A percentile compares a stretch with the other conserved stretches of the same genome.
Evolutionary conservation across 805 yeast genomes (phyloP).

Genomic region (Saccharomycopsis oosterbeekiorum): DNA sequence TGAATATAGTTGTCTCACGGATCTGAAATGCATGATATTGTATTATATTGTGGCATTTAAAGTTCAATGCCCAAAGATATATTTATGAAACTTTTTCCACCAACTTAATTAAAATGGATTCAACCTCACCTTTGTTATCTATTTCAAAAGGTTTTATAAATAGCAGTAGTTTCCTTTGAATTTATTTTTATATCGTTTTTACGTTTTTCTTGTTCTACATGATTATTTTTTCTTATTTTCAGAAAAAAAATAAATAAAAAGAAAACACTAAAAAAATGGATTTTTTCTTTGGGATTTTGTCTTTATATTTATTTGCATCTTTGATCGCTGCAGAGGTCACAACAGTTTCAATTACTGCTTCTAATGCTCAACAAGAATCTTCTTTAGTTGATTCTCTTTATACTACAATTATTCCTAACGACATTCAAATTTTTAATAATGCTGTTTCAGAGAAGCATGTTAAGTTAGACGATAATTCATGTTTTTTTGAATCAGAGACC

Average conservation of each 20-base stretch:
- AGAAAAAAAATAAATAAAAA: not conserved
- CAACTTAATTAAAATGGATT: not conserved
- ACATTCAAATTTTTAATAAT: not conserved
- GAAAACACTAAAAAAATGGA: not conserved
- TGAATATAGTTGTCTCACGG: not conserved
- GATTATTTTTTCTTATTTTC: not conserved
- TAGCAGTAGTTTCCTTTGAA: not conserved
- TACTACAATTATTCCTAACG: not conserved
- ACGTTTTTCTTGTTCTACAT: not conserved
- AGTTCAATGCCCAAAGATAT: not conserved
- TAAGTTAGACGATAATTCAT: not conserved
- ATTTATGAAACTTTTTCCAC: too few species aligned
- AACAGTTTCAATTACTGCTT: not conserved
- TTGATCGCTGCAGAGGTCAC: not conserved
- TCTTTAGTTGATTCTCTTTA: constrained; percentile 1
- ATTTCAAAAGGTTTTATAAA: too few species aligned
- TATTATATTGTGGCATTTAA: too few species aligned
- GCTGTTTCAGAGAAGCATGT: not conserved
- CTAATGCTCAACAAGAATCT: not conserved
- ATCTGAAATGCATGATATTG: too few species aligned
- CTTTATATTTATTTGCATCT: not conserved
- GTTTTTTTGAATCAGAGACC: constrained; percentile 6
- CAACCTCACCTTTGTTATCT: not conserved
- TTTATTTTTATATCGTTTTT: too few species aligned
- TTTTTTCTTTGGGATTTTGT: not conserved